Evolutionary conservation across 129 eudicot species (phyloP).

Genomic region (Pittosporum tobira): DNA sequence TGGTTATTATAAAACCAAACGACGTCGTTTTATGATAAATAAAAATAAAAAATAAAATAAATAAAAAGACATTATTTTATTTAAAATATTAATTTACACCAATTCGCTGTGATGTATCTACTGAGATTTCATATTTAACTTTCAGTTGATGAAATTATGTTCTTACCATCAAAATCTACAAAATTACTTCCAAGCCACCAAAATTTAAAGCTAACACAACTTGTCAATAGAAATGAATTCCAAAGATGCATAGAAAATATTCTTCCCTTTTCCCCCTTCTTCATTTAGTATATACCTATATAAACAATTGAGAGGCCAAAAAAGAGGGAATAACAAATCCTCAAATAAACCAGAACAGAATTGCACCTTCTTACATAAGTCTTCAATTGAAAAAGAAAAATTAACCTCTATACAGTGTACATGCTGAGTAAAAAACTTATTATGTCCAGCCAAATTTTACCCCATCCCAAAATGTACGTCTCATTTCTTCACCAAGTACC

Average conservation of each 20-base stretch:
- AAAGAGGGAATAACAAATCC: constrained; percentile 3
- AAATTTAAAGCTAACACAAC: too few species aligned
- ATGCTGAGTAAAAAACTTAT: constrained; percentile 8
- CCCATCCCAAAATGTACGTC: constrained; percentile 1
- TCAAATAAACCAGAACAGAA: constrained; percentile 6
- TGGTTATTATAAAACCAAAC: too few species aligned
- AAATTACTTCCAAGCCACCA: too few species aligned
- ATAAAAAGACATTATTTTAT: too few species aligned
- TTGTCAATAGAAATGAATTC: background rate
- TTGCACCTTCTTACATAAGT: constrained; percentile 12
- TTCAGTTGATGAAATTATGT: too few species aligned
- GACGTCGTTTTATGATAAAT: too few species aligned
- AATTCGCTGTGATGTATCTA: too few species aligned
- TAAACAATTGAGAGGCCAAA: constrained; percentile 27
- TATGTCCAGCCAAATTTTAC: constrained; percentile 20
- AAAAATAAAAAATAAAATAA: too few species aligned
- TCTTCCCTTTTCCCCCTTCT: constrained; percentile 9
- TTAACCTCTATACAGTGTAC: constrained; percentile 15
- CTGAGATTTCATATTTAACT: too few species aligned
- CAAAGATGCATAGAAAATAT: background rate
- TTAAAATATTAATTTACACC: too few species aligned
- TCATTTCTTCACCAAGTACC: constrained; percentile 66
- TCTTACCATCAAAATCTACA: too few species aligned
- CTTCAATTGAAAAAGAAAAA: constrained; percentile 14
- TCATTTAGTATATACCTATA: constrained; percentile 26